phyloP scores from a whole-genome alignment of 2,329 filamentous ascomycete species.

The Endocalyx cinctus region DNA sequence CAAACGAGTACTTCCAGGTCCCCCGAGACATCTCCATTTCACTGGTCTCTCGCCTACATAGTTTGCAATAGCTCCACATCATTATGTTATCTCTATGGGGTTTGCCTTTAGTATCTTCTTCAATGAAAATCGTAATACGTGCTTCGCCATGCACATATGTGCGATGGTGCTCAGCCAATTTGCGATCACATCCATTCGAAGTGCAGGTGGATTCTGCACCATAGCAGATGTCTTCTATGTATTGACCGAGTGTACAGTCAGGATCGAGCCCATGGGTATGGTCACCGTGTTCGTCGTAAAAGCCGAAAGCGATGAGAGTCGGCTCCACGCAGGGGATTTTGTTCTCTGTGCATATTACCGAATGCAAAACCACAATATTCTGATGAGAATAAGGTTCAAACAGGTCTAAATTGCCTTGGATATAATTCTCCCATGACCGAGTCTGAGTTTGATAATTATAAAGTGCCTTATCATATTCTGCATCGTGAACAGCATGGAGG shows the following conservation, averaged over 20 bases:
- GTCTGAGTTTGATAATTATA: constrained; percentile 94
- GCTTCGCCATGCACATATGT: constrained; percentile 97
- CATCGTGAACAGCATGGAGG: constrained; percentile 88
- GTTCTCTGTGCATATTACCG: constrained; percentile 86
- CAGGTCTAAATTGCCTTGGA: constrained; percentile 79
- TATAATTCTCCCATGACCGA: constrained; percentile 92
- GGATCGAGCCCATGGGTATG: constrained; percentile 62
- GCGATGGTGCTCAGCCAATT: constrained; percentile 87
- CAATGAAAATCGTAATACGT: constrained; percentile 85
- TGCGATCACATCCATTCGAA: constrained; percentile 79
- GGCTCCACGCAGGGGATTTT: constrained; percentile 92
- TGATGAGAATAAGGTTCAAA: constrained; percentile 96
- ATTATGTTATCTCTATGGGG: constrained; percentile 62
- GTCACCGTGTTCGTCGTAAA: constrained; percentile 84
- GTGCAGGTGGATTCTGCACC: constrained; percentile 73
- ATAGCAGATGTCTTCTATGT: constrained; percentile 84
- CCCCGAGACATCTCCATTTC: constrained; percentile 87
- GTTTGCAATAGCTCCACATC: constrained; percentile 97
- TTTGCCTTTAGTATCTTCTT: constrained; percentile 54
- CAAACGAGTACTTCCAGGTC: constrained; percentile 98
- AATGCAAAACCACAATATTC: constrained; percentile 92
- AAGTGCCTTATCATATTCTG: constrained; percentile 91
- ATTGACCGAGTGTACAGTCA: constrained; percentile 91
- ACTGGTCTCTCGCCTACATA: constrained; percentile 85
- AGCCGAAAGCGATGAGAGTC: constrained; percentile 82